Evolutionary conservation across 352 stramenopile genomes (phyloP).

Genomic region (Globisporangium abappressorium): DNA sequence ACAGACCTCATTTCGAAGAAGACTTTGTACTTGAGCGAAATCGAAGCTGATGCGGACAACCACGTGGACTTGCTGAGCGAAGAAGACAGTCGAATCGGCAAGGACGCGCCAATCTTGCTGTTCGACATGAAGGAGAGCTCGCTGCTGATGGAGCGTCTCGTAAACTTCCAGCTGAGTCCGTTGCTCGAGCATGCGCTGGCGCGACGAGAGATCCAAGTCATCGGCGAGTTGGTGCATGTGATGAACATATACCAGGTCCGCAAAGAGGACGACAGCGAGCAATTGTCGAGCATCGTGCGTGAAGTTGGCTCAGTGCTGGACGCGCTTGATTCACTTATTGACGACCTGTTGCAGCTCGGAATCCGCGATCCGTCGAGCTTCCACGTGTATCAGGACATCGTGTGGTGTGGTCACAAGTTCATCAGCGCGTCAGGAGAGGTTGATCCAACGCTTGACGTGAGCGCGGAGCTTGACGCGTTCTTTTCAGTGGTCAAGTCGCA

Average conservation of each 20-base stretch:
- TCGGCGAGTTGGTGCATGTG: conserved; percentile 53
- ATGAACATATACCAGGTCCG: conserved; percentile 48
- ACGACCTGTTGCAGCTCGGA: conserved; percentile 46
- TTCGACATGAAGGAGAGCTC: conserved; percentile 81
- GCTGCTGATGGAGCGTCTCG: conserved; percentile 56
- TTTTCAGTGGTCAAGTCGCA: conserved; percentile 54
- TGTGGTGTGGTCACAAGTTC: conserved; percentile 81
- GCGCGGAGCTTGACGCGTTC: conserved; percentile 46
- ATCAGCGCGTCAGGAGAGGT: conserved; percentile 13
- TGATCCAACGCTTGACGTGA: conserved; percentile 13
- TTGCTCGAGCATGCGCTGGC: conserved; percentile 67
- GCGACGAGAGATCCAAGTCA: conserved; percentile 59
- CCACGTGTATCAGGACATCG: conserved; percentile 80
- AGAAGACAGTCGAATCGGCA: conserved; percentile 59
- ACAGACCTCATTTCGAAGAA: conserved; percentile 63
- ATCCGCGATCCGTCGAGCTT: conserved; percentile 63
- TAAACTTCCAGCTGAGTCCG: conserved; percentile 77
- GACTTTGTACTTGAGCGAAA: conserved; percentile 73
- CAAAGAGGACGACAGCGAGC: neutral
- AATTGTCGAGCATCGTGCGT: conserved; percentile 1
- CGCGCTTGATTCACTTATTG: conserved; percentile 52
- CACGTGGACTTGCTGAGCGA: conserved; percentile 54
- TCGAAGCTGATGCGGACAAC: conserved; percentile 47
- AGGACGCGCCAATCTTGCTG: conserved; percentile 75
- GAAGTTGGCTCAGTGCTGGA: conserved; percentile 36